phyloP scores from a whole-genome alignment of 495 filamentous ascomycete genomes.

The Parathielavia hyrcaniae region DNA sequence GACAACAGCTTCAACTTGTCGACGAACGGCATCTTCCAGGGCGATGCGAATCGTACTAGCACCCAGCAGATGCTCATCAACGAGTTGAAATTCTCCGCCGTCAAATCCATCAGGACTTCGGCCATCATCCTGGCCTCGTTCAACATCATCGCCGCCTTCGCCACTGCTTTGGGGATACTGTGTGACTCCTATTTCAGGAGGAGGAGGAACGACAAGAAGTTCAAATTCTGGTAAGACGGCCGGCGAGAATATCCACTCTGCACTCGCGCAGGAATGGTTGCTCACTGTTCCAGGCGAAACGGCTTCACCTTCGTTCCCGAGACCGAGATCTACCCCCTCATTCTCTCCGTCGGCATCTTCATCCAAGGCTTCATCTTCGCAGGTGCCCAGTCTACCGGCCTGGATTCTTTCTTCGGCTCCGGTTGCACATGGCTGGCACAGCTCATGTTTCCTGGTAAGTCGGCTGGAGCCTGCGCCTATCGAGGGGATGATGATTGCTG shows the following conservation, averaged over 20 bases:
- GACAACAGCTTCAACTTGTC: slow-evolving; percentile 24
- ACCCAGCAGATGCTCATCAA: slow-evolving; percentile 35
- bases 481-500: slow-evolving; percentile 3
- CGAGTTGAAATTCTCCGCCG: slow-evolving; percentile 39
- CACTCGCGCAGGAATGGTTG: neutral
- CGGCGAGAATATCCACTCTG: neutral
- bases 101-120: slow-evolving; percentile 44
- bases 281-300: slow-evolving; percentile 26
- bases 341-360: slow-evolving; percentile 42
- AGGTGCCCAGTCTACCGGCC: slow-evolving; percentile 40
- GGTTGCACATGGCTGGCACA: slow-evolving; percentile 41
- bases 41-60: slow-evolving; percentile 31
- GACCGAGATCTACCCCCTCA: slow-evolving; percentile 40
- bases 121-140: slow-evolving; percentile 46
- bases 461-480: neutral
- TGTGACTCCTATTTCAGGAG: slow-evolving; percentile 38
- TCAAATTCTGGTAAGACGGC: slow-evolving; percentile 27
- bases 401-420: slow-evolving; percentile 34
- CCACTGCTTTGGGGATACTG: slow-evolving; percentile 41
- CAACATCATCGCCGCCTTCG: slow-evolving; percentile 44
- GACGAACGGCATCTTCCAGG: slow-evolving; percentile 32
- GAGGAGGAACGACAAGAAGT: slow-evolving; percentile 32
- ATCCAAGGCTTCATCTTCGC: slow-evolving; percentile 44
- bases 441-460: slow-evolving; percentile 46
- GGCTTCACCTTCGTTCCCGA: slow-evolving; percentile 38